Evolutionary conservation across 2,329 filamentous ascomycete genomes (phyloP).

Genomic region (Parascedosporium putredinis): DNA sequence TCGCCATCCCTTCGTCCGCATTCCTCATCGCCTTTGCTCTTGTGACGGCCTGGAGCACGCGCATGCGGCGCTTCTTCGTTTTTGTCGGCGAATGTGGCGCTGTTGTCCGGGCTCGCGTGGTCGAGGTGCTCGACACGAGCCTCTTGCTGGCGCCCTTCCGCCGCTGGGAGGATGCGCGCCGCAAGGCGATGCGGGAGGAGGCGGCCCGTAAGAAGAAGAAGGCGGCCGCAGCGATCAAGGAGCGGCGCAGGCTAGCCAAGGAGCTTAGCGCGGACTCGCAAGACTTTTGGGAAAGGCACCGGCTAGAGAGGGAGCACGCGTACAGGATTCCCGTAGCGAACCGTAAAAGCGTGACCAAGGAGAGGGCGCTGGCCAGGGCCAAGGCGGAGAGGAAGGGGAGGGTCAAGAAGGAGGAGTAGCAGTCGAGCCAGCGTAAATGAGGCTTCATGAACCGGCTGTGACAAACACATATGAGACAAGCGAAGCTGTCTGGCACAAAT

Average conservation of each 20-base stretch:
- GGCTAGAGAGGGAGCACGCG: constrained; percentile 26
- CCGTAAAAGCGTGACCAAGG: constrained; percentile 13
- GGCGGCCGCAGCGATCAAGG: constrained; percentile 18
- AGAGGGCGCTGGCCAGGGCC: constrained; percentile 2
- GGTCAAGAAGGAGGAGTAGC: background rate
- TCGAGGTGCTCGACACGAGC: background rate
- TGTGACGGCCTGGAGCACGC: constrained; percentile 44
- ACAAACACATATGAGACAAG: too few relatives aligned
- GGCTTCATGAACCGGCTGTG: too few relatives aligned
- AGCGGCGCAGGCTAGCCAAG: constrained; percentile 17
- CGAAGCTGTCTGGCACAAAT: too few relatives aligned
- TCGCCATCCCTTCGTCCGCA: constrained; percentile 38
- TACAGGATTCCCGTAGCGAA: constrained; percentile 30
- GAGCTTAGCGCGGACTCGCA: constrained; percentile 19
- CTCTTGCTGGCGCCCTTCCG: background rate
- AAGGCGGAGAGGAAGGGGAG: constrained; percentile 3
- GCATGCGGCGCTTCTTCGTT: constrained; percentile 23
- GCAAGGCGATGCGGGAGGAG: constrained; percentile 4
- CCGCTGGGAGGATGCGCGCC: background rate
- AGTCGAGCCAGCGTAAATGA: too few relatives aligned
- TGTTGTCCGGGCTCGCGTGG: background rate
- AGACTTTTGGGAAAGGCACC: constrained; percentile 31
- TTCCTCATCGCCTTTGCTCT: constrained; percentile 39
- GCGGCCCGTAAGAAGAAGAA: constrained; percentile 6
- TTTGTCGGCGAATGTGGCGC: constrained; percentile 11